Base-by-base conservation (phyloP, 2,329 filamentous ascomycete genomes). In the Claviceps digitariae region DNA sequence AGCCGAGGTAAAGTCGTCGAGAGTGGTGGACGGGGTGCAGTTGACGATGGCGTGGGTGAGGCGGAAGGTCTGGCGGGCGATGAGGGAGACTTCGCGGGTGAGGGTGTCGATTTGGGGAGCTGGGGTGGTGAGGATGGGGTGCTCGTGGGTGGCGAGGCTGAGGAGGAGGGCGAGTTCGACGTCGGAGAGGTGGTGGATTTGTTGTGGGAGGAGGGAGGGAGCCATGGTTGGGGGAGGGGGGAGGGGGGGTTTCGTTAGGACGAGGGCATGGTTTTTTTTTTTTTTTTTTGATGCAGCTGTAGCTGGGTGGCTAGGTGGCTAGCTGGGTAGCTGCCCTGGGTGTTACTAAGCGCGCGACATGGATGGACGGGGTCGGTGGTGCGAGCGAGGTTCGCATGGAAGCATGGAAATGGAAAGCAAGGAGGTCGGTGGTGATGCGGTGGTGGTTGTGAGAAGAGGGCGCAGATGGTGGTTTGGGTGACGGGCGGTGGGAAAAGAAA, bases 161-260 rank as follows among this genome's bases (percentile, higher is more conserved):
- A 96, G 79, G 43, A 97, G 76, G 15, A 86, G 72, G 25, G 91
- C 93, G 55, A 97, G 80, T 70, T 96, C 90, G 43, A 96, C 76
- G 71, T 96, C 90, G 63, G 84, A 87, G 57, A 97, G 75, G 60
- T 81, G 78, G 63, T 90, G 86, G 61, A 94, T 79, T 34, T 34
- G 67, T 84, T 85, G 57, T 79, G 79, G 74, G 56, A 84, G 72
- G 57, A 90, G 46, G 48, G 44, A 27, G 20, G 54, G 47, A 12
- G 48, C 41, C 47, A 50, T 53, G 38, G 21, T 41, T 29, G 6
- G 27, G 27, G 27, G 27, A 29, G 27, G 27, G 27, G 27, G 27
- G 34, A 15, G n/a, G 34, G 17, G 12, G 15, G 4, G 9, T n/a
- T n/a, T n/a, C 9, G 25, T 17, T 6, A 12, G n/a, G 3, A 29